Evolutionary conservation across 2,329 filamentous ascomycete species (phyloP), one percentile per base, ranked within the genome.

Genomic region (Neofusicoccum cordaticola): DNA sequence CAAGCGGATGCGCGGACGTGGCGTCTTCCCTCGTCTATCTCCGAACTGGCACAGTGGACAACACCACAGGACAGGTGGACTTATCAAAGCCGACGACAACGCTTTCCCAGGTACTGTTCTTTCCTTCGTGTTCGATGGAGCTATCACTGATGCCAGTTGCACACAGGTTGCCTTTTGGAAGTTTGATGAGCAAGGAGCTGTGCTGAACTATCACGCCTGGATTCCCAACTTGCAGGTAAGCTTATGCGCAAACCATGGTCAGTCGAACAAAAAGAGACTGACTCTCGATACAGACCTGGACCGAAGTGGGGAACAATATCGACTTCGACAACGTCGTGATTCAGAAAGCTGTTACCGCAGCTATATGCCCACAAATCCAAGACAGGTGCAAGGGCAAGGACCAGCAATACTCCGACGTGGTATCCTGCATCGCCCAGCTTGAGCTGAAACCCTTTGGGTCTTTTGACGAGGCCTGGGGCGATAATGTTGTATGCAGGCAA

Each of bases 401-500:
- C 66, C 66, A 70, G 63, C 77, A 80, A 64, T 81, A 77, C 71
- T 48, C 61, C 5, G 74, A 69, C 61, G 64, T 72, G 48, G 69
- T 71, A 0, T 65, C 78, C 39, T 81, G 78, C 68, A 68, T 78
- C 2, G 47, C 66, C 2, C 60, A 68, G 4, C 68, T 81, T 34
- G 71, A 70, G 7, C 15, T 61, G 41, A 79, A 79, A 69, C 66
- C 71, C 0, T 80, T 77, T 62, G 79, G 79, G 1, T 76, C 68
- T 42, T 81, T 78, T 63, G 77, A 80, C 62, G 75, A 80, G 66
- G 74, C 75, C 0, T 81, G 78, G 77, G 79, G 77, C 13, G 78
- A 82, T 66, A 81, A 80, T 58, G 68, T 81, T 11, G 78, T 78
- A 22, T 82, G 78, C 67, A 70, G 79, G 4, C 73, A 70, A 8